Evolutionary conservation across 169 alveolate genomes (phyloP).

Genomic region (Theileria equi): DNA sequence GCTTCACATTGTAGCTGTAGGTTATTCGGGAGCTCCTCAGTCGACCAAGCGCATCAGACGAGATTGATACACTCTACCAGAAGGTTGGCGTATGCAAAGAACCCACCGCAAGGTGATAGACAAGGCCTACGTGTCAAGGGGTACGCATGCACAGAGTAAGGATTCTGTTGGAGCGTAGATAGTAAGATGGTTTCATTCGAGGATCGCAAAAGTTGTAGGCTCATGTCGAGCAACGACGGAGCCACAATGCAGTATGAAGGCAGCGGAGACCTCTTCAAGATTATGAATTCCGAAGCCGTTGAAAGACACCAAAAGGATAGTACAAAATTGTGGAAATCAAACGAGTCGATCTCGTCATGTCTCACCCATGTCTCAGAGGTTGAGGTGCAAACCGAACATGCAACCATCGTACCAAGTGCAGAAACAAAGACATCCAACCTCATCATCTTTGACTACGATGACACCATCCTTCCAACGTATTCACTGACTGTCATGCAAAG

Average conservation of each 20-base stretch:
- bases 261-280: background rate
- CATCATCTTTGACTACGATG: constrained; percentile 83
- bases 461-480: constrained; percentile 81
- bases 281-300: constrained; percentile 11
- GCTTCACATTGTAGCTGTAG: too few relatives aligned
- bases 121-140: too few relatives aligned
- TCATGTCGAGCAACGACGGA: constrained; percentile 7
- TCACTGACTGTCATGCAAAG: constrained; percentile 71
- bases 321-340: constrained; percentile 2
- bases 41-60: too few relatives aligned
- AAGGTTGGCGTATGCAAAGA: too few relatives aligned
- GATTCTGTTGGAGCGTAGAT: too few relatives aligned
- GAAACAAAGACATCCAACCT: constrained; percentile 40
- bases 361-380: constrained; percentile 17
- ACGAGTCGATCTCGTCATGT: constrained; percentile 24
- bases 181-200: constrained; percentile 12
- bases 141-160: too few relatives aligned
- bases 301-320: constrained; percentile 13
- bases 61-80: too few relatives aligned
- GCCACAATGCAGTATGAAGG: constrained; percentile 12
- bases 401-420: background rate
- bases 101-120: too few relatives aligned
- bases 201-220: constrained; percentile 35
- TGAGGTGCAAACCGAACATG: constrained; percentile 4
- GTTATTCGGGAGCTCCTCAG: too few relatives aligned